phyloP scores from a whole-genome alignment of 2,329 filamentous ascomycete genomes.

The Fusarium napiforme region DNA sequence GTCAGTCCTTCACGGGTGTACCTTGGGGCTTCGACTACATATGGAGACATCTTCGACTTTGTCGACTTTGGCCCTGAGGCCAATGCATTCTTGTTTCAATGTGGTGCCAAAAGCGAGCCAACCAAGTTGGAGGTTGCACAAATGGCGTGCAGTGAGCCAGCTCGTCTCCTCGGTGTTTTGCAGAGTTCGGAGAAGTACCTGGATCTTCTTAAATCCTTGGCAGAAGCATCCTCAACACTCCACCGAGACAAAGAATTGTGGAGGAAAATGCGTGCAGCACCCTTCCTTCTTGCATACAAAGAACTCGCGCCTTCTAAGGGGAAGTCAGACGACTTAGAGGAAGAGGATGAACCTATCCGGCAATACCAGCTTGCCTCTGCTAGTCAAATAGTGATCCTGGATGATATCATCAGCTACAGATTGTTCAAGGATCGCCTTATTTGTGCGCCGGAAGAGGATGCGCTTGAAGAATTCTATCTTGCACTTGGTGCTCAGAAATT shows the following conservation, averaged over 20 bases:
- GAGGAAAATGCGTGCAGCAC: conserved; percentile 76
- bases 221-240: conserved; percentile 75
- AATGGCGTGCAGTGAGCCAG: conserved; percentile 85
- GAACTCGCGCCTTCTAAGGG: conserved; percentile 68
- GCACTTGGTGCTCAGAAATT: conserved; percentile 82
- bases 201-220: conserved; percentile 81
- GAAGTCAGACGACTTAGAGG: conserved; percentile 63
- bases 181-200: conserved; percentile 88
- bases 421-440: conserved; percentile 87
- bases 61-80: conserved; percentile 91
- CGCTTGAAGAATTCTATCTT: conserved; percentile 84
- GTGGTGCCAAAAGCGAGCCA: conserved; percentile 91
- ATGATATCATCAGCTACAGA: conserved; percentile 89
- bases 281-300: conserved; percentile 85
- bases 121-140: conserved; percentile 86
- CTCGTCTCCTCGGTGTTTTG: conserved; percentile 81
- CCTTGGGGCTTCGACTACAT: conserved; percentile 75
- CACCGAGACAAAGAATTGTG: conserved; percentile 84
- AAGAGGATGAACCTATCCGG: conserved; percentile 73
- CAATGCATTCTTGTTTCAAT: conserved; percentile 87
- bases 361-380: conserved; percentile 83
- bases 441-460: conserved; percentile 90
- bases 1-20: conserved; percentile 81
- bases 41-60: conserved; percentile 94
- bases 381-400: conserved; percentile 78